A percentile compares a stretch with the other conserved stretches of the same genome.
phyloP scores from a whole-genome alignment of 352 stramenopile genomes.

The Peronospora farinosa region DNA sequence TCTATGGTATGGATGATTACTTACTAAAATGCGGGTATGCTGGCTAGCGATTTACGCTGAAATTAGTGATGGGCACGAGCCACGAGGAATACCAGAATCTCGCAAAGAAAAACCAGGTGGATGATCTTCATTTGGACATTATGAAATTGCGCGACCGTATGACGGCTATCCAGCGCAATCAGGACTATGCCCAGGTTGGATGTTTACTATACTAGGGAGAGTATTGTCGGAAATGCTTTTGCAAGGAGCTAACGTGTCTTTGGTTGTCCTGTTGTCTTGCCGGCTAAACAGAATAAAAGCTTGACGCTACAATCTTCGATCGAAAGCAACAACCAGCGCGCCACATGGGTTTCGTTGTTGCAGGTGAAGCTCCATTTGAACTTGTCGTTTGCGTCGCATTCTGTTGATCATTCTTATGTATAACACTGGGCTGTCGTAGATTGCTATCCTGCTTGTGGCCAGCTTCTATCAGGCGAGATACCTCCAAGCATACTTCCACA shows the following conservation, averaged over 20 bases:
- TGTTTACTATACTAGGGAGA: neutral
- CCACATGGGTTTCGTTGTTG: constrained; percentile 78
- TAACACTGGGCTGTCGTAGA: constrained; percentile 25
- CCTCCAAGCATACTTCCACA: constrained; percentile 75
- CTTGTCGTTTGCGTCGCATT: neutral
- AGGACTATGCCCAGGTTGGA: constrained; percentile 76
- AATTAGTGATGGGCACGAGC: constrained; percentile 63
- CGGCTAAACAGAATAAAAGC: constrained; percentile 48
- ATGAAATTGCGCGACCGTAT: constrained; percentile 76
- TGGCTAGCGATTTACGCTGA: constrained; percentile 60
- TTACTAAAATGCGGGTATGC: neutral
- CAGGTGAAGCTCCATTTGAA: constrained; percentile 31
- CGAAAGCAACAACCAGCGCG: constrained; percentile 70
- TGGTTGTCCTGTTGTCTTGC: neutral
- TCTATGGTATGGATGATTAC: neutral
- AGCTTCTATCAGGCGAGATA: constrained; percentile 77
- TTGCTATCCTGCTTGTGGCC: constrained; percentile 56
- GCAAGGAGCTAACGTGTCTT: neutral
- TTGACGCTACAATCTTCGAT: constrained; percentile 59
- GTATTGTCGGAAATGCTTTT: neutral
- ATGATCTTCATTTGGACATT: constrained; percentile 74
- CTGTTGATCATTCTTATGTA: neutral
- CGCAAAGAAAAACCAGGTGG: constrained; percentile 78
- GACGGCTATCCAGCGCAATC: constrained; percentile 66
- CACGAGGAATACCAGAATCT: constrained; percentile 75